phyloP scores from a whole-genome alignment of 2,329 filamentous ascomycete species.

The Aspergillus hortae region DNA sequence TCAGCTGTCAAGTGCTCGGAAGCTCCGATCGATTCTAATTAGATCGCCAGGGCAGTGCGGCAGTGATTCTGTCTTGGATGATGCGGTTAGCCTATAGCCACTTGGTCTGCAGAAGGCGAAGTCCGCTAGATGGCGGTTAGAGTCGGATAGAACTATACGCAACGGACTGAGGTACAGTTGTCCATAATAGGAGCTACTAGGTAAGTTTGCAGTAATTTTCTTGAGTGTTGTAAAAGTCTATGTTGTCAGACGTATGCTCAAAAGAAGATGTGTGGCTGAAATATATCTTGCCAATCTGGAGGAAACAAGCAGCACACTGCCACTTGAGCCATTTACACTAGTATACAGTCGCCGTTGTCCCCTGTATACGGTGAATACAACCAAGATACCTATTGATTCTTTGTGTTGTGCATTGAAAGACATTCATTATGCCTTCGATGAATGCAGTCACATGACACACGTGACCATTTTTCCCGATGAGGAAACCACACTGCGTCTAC shows the following conservation, averaged over 20 bases:
- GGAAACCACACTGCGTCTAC: background rate
- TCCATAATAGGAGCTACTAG: too few relatives aligned
- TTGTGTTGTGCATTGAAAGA: too few relatives aligned
- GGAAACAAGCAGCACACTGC: too few relatives aligned
- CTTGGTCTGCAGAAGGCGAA: background rate
- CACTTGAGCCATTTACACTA: too few relatives aligned
- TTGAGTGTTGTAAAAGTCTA: too few relatives aligned
- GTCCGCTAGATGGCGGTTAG: background rate
- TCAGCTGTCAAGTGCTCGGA: slow-evolving; percentile 16
- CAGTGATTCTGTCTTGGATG: background rate
- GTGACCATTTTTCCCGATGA: background rate
- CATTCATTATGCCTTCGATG: background rate
- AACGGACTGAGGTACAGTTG: background rate
- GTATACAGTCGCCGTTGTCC: too few relatives aligned
- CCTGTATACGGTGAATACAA: too few relatives aligned
- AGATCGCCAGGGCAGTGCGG: background rate
- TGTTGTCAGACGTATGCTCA: too few relatives aligned
- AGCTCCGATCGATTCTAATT: slow-evolving; percentile 6
- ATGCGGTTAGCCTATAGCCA: background rate
- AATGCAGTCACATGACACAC: background rate
- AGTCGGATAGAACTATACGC: background rate
- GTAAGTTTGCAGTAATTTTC: too few relatives aligned
- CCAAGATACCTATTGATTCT: background rate
- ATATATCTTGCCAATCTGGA: too few relatives aligned
- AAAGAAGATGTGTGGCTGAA: too few relatives aligned